Percentiles rank a stretch among this genome's conserved stretches.
Evolutionary conservation across 78 protist genomes (phyloP).

Genomic region (Mastigamoeba balamuthi): DNA sequence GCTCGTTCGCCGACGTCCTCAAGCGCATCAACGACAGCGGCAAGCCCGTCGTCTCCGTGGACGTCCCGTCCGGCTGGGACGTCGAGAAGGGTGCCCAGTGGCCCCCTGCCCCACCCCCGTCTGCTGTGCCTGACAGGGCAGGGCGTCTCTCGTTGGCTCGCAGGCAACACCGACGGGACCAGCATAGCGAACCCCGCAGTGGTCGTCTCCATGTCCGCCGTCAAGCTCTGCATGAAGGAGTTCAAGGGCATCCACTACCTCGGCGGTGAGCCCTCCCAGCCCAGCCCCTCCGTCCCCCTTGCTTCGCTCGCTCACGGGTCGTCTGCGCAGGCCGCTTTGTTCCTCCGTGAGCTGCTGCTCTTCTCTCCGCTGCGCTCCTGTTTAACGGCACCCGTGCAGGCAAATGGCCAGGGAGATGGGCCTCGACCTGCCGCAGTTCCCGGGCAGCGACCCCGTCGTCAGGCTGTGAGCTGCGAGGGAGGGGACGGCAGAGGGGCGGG

Average conservation of each 20-base stretch:
- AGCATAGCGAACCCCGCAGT: background rate
- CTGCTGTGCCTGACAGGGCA: no score
- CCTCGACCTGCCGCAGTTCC: constrained; percentile 39
- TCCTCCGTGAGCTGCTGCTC: background rate
- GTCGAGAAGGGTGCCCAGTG: constrained; percentile 53
- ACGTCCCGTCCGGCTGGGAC: constrained; percentile 85
- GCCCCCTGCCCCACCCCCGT: background rate
- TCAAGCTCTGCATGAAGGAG: constrained; percentile 60
- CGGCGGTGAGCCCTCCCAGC: constrained; percentile 80
- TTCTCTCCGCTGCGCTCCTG: background rate
- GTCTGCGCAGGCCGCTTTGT: background rate
- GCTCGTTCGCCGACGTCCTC: constrained; percentile 59
- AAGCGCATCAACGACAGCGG: background rate
- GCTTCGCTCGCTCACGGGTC: background rate
- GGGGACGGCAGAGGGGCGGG: no score
- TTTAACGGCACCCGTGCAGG: background rate
- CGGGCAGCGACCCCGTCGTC: constrained; percentile 12
- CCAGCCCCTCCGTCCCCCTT: background rate
- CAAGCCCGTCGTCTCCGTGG: constrained; percentile 61
- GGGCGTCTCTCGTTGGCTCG: no score
- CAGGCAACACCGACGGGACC: background rate
- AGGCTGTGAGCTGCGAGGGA: no score
- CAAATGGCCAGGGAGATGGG: constrained; percentile 9
- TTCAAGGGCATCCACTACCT: constrained; percentile 64
- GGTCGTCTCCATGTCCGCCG: constrained; percentile 66